Evolutionary conservation across 73 alveolate genomes (phyloP), one percentile per base, ranked within the genome.

Genomic region (Symbiodinium pilosum): DNA sequence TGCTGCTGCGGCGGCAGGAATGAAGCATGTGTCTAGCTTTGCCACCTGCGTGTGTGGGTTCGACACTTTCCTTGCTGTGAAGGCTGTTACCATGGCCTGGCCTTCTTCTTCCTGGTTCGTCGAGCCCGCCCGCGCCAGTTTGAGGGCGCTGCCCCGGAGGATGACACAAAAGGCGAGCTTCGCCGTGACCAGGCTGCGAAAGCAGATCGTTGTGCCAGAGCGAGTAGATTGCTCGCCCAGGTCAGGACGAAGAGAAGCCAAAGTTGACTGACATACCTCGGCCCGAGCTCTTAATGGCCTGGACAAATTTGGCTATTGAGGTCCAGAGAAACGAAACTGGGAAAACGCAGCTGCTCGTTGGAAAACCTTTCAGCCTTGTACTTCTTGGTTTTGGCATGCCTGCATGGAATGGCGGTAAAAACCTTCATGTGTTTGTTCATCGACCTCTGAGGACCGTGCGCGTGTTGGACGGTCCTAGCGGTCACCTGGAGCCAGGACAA

Each of bases 121-220:
- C 92, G 98, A 6, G 92, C 93, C 30, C 91, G 44, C 43, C 98
- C 98, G 11, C 92, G 93, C 24, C 98, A 93, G 47, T 93, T 93
- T 47, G 98, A 93, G 43, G 92, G 93, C 20, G 98, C 98, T 21
- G 98, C 98, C 32, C 98, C 98, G 32, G 98, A 93, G 44, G 98
- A 93, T 43, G 97, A 91, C 81, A 91, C 97, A 32, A 91, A 91
- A 41, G 97, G 97, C 9, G 97, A 91, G 77, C 88, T 91, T 30
- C 73, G 97, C n/a, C 77, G 97, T 16, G 47, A 12, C 87, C 3
- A 9, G 39, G 89, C 73, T 28, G 30, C 41, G 26, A 5, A 64
- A 24, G 38, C 59, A 47, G 59, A 47, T 47, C 6, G 59, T 47
- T 14, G 81, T n/a, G 3, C 18, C 81, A 64, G 81, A 18, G 18